Base-by-base conservation (phyloP, 495 filamentous ascomycete genomes). In the Penicillium steckii region DNA sequence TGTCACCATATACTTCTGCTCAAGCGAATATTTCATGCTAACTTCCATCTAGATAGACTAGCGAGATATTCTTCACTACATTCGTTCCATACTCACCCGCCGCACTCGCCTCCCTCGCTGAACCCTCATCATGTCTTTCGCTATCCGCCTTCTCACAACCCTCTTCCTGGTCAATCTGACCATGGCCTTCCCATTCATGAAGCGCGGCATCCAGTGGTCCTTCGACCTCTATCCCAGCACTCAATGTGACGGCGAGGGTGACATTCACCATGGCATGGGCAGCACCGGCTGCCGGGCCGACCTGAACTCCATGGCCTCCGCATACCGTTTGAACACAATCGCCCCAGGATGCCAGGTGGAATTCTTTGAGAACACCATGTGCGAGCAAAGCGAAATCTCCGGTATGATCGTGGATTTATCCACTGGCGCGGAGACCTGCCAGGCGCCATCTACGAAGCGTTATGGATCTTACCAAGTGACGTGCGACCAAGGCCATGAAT, bases 281-380 rank as follows among this genome's bases (percentile, higher is more conserved):
- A 64, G 63, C 44, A 66, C 63, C 4, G 60, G 60, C 25, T 66
- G 63, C 27, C 63, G 63, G 40, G 63, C 63, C 2, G 35, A 66
- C 45, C 40, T 66, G 3, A 17, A 48, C 53, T 57, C 27, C 35
- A 55, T 61, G 15, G 63, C 63, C 49, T 53, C 63, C 1, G 60
- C 60, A 8, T 66, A 66, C 33, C 48, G 33, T 3, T 24, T 66
- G 22, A 56, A 64, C 48, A 17, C 42, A 2, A 18, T 66, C 13
- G 40, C 52, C 4, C 52, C 54, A 1, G 57, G 60, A 21, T 66
- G 63, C 24, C 55, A 48, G 21, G 54, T 66, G 38, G 52, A 66
- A 37, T 64, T 64, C 32, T 66, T 52, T 30, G 63, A 66, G 22
- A 66, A 66, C 46, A 66, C 63, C 13, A 66, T 66, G 63, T 66